Percentiles rank a stretch among this genome's conserved stretches.
Conservation (phyloP, 345 rosid species). For the Cochlearia excelsa region DNA sequence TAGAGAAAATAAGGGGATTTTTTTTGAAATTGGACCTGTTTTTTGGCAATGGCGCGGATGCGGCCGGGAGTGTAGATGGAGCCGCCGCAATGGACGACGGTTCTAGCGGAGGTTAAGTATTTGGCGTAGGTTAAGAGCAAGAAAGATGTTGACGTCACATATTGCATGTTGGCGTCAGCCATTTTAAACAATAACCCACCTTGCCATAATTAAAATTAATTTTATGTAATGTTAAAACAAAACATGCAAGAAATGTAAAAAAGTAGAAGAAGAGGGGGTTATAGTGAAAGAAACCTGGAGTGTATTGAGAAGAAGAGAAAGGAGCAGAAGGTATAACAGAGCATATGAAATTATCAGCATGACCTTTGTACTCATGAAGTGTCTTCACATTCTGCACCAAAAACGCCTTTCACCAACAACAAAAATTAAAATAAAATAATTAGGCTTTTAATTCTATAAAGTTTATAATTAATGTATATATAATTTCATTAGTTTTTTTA, state of each 20-base stretch:
- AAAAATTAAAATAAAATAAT: not conserved
- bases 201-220: conserved; percentile 9
- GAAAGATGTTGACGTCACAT: conserved; percentile 59
- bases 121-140: conserved; percentile 56
- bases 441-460: not conserved
- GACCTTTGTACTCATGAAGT: conserved; percentile 89
- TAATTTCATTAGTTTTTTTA: too few species aligned
- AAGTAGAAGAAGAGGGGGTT: not conserved
- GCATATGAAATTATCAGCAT: conserved; percentile 93
- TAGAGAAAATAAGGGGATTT: too few species aligned
- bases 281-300: conserved; percentile 56
- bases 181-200: conserved; percentile 68
- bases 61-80: conserved; percentile 43
- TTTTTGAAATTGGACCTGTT: conserved; percentile 29
- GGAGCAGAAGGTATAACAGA: conserved; percentile 86
- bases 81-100: conserved; percentile 51
- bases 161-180: conserved; percentile 57
- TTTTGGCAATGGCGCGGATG: conserved; percentile 50
- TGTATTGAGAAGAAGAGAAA: conserved; percentile 70
- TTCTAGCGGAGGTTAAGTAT: conserved; percentile 43
- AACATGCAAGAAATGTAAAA: not conserved
- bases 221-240: not conserved
- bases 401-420: conserved; percentile 48
- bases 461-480: too few species aligned
- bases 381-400: conserved; percentile 70